Evolutionary conservation across 2,329 filamentous ascomycete genomes (phyloP), one percentile per base, ranked within the genome.

Genomic region (Fusarium bulbicola): DNA sequence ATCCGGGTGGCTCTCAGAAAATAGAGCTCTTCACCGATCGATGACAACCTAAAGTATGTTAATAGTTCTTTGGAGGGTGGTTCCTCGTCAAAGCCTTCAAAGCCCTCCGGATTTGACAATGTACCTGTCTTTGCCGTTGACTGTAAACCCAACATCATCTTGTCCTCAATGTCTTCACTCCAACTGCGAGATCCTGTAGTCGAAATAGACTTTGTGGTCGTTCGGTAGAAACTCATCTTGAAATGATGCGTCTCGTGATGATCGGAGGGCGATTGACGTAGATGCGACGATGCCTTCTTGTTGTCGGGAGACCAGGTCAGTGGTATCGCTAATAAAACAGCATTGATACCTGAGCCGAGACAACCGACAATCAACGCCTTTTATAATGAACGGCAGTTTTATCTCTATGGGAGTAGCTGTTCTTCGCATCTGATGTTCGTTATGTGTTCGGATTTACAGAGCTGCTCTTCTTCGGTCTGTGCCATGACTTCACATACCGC

Each of bases 381-480:
- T 50, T 34, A 34, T 50, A 34, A 15, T 3, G 6, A 2, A 24
- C 14, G 6, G 3, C 8, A 24, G 6, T 20, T 10, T 4, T 24
- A 20, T 0, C 4, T 7, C n/a, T 2, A 20, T 7, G 2, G 5
- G 1, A 6, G 6, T 24, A 14, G 1, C 0, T 34, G n/a, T 14
- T 34, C 16, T 20, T 24, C 5, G 6, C 4, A 34, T 34, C 21
- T 20, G 4, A 6, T 24, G 30, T 18, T 34, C 47, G 11, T 20
- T 7, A 34, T 10, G 2, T 49, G 20, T 49, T 21, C 28, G 5
- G 16, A 4, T 11, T 24, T 15, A 10, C 16, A 7, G 3, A 20
- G 9, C 21, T 15, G 5, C 11, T 11, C 8, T 34, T 34, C 16
- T 20, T 32, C 34, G 16, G n/a, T 20, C 21, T 24, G 6, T 50